These are phyloP conservation scores for Neofusicoccum laricinum DNA, from an alignment of 2,329 filamentous ascomycete species.

Conservation along the genomic window DNA sequence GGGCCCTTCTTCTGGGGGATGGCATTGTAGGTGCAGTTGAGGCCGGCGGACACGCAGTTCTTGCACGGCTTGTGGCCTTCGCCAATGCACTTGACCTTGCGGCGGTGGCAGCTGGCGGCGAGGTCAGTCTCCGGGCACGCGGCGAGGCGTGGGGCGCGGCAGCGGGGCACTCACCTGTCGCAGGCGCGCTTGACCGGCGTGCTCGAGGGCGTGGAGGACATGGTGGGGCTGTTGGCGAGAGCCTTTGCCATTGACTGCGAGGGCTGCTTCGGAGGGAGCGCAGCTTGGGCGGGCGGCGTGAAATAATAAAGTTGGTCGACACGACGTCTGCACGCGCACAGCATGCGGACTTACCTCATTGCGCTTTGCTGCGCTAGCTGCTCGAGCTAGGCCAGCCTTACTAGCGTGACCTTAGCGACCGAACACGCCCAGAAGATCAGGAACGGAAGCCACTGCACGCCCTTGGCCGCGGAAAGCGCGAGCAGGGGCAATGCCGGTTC, in stretches of 20 bases:
- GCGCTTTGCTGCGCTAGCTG: conserved; percentile 1
- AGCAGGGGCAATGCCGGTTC: conserved; percentile 7
- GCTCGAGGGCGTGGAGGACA: conserved; percentile 24
- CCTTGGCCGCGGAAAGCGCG: conserved; percentile 13
- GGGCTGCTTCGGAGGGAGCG: conserved; percentile 2
- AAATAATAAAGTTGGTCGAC: conserved; percentile 16
- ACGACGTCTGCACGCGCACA: conserved; percentile 11
- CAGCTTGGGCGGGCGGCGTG: conserved; percentile 11
- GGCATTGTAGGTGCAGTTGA: conserved; percentile 64
- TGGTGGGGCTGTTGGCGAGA: conserved; percentile 11
- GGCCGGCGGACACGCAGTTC: conserved; percentile 57
- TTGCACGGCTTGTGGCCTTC: conserved; percentile 55
- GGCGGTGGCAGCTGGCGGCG: conserved; percentile 41
- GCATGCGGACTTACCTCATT: conserved; percentile 16
- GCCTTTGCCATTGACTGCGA: conserved; percentile 16
- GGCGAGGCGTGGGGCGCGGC: neutral
- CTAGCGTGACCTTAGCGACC: neutral
- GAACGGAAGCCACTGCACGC: conserved; percentile 10
- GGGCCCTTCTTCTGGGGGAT: conserved; percentile 64
- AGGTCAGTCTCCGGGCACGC: conserved; percentile 19
- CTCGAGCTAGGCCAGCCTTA: conserved; percentile 14
- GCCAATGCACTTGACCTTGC: conserved; percentile 52
- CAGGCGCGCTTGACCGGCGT: conserved; percentile 41
- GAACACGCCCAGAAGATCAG: conserved; percentile 15
- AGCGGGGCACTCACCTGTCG: conserved; percentile 35